Evolutionary conservation across 306 rosid species (phyloP), one percentile per base, ranked within the genome.

Genomic region (Gastrolobium villosum): DNA sequence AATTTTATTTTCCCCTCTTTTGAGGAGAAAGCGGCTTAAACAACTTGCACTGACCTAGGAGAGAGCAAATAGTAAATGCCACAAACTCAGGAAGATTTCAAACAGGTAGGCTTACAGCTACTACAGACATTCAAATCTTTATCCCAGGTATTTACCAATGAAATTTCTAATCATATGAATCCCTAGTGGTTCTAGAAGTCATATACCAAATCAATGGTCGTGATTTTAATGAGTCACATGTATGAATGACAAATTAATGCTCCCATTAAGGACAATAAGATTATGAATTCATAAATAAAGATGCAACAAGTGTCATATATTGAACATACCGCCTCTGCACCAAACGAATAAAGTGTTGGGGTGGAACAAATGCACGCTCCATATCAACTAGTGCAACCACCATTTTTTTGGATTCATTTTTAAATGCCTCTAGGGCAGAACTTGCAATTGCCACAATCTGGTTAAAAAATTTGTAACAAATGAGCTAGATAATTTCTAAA

Each of bases 321-420:
- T 63, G 53, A 59, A 53, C 87, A 66, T 89, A 95, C 99, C 99
- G 89, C 81, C 99, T 89, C 84, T 95, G 98, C 82, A 95, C 96
- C 70, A 95, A 87, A 79, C 99, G 97, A 81, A 95, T 95, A 56
- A 95, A 95, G 77, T 95, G 99, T 54, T 95, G 99, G 8, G 99
- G 99, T 26, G 99, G 99, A 74, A 95, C 99, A 93, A 92, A 95
- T 83, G 97, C 96, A 50, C 99, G 94, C 80, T 95, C 99, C 99
- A 95, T 95, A 84, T 95, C 99, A 74, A 95, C 98, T 59, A 95
- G 86, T 13, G 98, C 97, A 83, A 95, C 92, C 75, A 95, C 99
- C 97, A 95, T 92, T 70, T 89, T 93, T 86, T 87, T 93, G 28
- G 99, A 91, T 80, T 95, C 99, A 79, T 56, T 88, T 85, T 91